Base-by-base conservation (phyloP, 352 stramenopile genomes). In the Phytopythium litorale region DNA sequence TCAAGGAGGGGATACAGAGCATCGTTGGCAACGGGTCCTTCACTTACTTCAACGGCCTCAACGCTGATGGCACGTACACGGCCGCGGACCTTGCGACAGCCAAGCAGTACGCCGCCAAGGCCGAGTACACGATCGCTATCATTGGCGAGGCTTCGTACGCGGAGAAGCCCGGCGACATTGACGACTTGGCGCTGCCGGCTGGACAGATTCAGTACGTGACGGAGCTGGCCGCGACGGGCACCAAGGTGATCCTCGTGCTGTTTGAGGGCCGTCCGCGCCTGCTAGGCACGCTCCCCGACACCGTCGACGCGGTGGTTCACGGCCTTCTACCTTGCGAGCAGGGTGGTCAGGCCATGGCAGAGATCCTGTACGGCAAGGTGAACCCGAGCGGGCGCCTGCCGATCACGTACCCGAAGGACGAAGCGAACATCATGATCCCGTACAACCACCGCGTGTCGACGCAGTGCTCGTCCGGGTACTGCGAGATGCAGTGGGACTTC, bases 101-200 rank as follows among this genome's bases (percentile, higher is more conserved):
- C 40, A 91, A 87, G 66, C 37, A 54, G 5, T 63, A 81, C 32
- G 85, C 85, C 12, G 65, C 66, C 18, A 62, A 75, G 21, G 67
- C 84, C 7, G 57, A 76, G 12, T 89, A 92, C 68, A 90, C 87
- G 0, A 75, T 97, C 28, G 75, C 90, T 7, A 84, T 80, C 35
- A 79, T 97, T 38, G 89, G 89, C 19, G 89, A 97, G 61, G 40
- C 51, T 9, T 66, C 75, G 0, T 97, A 96, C 64, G 73, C 88
- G 7, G 89, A 97, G 62, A 97, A 96, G 57, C 72, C 79, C 3
- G 89, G 89, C 4, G 89, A 97, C 62, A 91, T 97, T 50, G 66
- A 91, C 33, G 81, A 96, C 57, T 57, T 94, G 15, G 72, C 70
- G 0, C 67, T 96, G 9, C 75, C 88, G 0, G 19, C 43, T 1